These are phyloP conservation scores for Epichloe typhina DNA, from an alignment of 2,329 filamentous ascomycete genomes.

Conservation along the genomic window DNA sequence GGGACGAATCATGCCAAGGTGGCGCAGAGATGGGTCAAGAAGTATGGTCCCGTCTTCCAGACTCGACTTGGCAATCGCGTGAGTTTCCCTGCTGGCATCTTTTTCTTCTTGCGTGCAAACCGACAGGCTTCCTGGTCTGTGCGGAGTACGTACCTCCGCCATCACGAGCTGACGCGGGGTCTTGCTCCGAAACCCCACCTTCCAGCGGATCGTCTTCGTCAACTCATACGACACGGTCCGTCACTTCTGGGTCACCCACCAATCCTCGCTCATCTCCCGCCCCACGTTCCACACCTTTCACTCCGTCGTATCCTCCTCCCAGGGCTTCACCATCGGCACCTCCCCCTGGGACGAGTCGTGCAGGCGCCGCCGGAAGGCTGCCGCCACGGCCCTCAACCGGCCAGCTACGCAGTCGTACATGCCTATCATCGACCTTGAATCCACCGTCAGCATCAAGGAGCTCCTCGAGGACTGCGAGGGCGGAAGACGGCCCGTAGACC, in stretches of 20 bases:
- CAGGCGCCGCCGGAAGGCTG: slow-evolving; percentile 64
- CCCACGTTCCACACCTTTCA: slow-evolving; percentile 74
- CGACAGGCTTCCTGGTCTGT: too few species aligned
- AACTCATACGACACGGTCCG: slow-evolving; percentile 66
- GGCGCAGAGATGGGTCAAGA: slow-evolving; percentile 42
- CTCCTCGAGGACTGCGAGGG: slow-evolving; percentile 50
- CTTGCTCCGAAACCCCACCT: not conserved
- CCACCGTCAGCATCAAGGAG: slow-evolving; percentile 58
- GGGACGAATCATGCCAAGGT: slow-evolving; percentile 43
- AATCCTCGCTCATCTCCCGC: slow-evolving; percentile 63
- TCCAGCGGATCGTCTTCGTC: slow-evolving; percentile 57
- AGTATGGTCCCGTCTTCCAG: slow-evolving; percentile 53
- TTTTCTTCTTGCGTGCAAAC: not conserved
- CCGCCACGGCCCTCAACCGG: slow-evolving; percentile 64
- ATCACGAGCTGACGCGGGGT: not conserved
- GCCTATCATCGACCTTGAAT: slow-evolving; percentile 70
- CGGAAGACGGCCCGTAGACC: slow-evolving; percentile 53
- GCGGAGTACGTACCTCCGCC: not conserved
- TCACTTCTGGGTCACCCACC: slow-evolving; percentile 65
- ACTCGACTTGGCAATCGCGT: slow-evolving; percentile 56
- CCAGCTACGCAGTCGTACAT: slow-evolving; percentile 68
- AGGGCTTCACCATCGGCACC: slow-evolving; percentile 72
- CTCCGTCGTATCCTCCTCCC: slow-evolving; percentile 60
- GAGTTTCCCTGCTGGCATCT: slow-evolving; percentile 4
- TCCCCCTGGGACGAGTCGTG: slow-evolving; percentile 72